These are phyloP conservation scores for Diaporthe sp. DNA, from an alignment of 2,329 filamentous ascomycete species.

Conservation along the genomic window DNA sequence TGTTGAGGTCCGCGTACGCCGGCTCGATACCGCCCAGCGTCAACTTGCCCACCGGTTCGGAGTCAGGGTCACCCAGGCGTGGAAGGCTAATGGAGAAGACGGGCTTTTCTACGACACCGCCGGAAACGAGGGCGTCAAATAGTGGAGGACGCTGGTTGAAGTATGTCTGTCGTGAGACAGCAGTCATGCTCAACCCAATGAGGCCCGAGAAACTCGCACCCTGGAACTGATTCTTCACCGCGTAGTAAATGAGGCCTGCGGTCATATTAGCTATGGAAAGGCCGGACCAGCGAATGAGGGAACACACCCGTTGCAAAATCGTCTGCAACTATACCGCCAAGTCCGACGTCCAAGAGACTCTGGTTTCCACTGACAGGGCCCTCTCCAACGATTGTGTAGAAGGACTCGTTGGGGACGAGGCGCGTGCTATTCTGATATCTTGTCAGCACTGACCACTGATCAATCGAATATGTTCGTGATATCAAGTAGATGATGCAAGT, in stretches of 20 bases:
- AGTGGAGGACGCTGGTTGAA: constrained; percentile 3
- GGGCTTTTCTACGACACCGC: not conserved
- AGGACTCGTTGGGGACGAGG: not conserved
- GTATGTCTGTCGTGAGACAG: not conserved
- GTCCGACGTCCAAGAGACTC: not conserved
- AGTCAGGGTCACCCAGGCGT: not conserved
- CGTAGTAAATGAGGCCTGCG: not conserved
- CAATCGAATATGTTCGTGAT: no score
- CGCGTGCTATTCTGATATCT: not conserved
- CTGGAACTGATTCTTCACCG: constrained; percentile 2
- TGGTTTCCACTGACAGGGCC: not conserved
- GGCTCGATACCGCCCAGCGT: constrained; percentile 3
- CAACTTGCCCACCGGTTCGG: not conserved
- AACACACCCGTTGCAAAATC: not conserved
- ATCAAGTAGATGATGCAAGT: no score
- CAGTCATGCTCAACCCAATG: constrained; percentile 7
- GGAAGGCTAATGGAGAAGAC: not conserved
- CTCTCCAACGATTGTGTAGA: constrained; percentile 4
- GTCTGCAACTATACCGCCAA: not conserved
- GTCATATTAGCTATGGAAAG: rapidly evolving
- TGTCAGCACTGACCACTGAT: no score
- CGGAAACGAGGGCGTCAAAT: not conserved
- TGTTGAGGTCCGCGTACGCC: constrained; percentile 2
- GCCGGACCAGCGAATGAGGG: not conserved
- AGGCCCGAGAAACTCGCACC: not conserved